These are phyloP conservation scores for Penicillium cinerascens DNA, from an alignment of 495 filamentous ascomycete species.

Conservation along the genomic window DNA sequence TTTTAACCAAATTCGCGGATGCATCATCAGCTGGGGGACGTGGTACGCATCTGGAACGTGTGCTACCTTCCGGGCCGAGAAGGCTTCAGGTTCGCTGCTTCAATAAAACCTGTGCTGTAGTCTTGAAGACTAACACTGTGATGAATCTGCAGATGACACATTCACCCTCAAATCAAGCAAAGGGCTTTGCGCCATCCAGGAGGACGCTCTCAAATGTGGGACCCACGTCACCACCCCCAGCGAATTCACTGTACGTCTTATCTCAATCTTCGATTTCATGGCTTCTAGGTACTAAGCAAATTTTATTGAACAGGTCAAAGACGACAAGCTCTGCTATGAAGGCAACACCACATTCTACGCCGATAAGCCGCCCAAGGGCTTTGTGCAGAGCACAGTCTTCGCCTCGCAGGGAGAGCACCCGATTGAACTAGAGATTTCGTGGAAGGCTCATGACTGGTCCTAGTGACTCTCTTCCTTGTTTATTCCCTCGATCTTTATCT, in stretches of 20 bases:
- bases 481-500: not conserved
- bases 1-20: slow-evolving; percentile 53
- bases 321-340: slow-evolving; percentile 45
- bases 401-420: slow-evolving; percentile 32
- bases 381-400: slow-evolving; percentile 37
- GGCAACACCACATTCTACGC: slow-evolving; percentile 56
- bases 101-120: not conserved
- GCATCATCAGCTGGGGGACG: slow-evolving; percentile 63
- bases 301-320: slow-evolving; percentile 23
- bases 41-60: slow-evolving; percentile 71
- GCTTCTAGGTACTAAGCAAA: slow-evolving; percentile 2
- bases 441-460: slow-evolving; percentile 17
- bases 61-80: slow-evolving; percentile 59
- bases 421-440: slow-evolving; percentile 38
- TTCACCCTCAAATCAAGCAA: slow-evolving; percentile 61
- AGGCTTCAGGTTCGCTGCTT: slow-evolving; percentile 37
- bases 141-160: slow-evolving; percentile 36
- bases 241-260: slow-evolving; percentile 44
- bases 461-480: not conserved
- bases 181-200: slow-evolving; percentile 51
- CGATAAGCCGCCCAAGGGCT: slow-evolving; percentile 53
- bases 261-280: not conserved
- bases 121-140: not conserved
- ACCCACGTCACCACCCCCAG: slow-evolving; percentile 37
- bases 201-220: slow-evolving; percentile 49